A percentile compares a stretch with the other conserved stretches of the same genome.
Evolutionary conservation across 345 rosid genomes (phyloP).

Genomic region (Carallia pectinifolia): DNA sequence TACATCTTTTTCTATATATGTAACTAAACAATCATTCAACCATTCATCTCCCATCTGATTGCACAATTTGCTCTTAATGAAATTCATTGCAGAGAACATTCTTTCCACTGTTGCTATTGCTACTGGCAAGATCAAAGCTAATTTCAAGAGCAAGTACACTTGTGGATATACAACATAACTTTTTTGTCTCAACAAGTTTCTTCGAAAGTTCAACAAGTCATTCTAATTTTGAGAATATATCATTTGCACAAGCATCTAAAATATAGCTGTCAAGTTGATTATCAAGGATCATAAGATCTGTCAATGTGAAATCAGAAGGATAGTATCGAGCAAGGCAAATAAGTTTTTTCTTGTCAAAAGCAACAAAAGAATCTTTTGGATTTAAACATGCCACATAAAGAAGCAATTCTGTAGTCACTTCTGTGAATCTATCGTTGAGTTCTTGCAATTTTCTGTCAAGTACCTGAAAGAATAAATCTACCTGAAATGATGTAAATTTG

Average conservation of each 20-base stretch:
- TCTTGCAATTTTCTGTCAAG: neutral
- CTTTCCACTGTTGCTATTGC: neutral
- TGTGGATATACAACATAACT: neutral
- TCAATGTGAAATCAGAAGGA: neutral
- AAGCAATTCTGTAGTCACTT: no score
- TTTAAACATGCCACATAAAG: no score
- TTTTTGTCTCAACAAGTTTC: neutral
- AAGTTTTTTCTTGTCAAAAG: conserved; percentile 2
- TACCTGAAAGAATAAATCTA: neutral
- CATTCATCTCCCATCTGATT: neutral
- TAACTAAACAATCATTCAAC: neutral
- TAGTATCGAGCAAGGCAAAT: neutral
- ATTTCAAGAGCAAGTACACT: neutral
- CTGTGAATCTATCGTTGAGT: no score
- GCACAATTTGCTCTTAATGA: neutral
- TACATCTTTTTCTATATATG: neutral
- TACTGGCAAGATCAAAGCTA: neutral
- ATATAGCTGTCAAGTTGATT: neutral
- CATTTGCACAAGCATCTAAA: neutral
- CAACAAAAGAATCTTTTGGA: no score
- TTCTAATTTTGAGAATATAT: neutral
- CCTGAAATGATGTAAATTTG: neutral
- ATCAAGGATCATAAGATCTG: neutral
- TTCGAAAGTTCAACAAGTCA: neutral
- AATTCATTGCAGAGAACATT: neutral